phyloP scores from a whole-genome alignment of 441 rosid genomes.

The Metrosideros polymorpha region DNA sequence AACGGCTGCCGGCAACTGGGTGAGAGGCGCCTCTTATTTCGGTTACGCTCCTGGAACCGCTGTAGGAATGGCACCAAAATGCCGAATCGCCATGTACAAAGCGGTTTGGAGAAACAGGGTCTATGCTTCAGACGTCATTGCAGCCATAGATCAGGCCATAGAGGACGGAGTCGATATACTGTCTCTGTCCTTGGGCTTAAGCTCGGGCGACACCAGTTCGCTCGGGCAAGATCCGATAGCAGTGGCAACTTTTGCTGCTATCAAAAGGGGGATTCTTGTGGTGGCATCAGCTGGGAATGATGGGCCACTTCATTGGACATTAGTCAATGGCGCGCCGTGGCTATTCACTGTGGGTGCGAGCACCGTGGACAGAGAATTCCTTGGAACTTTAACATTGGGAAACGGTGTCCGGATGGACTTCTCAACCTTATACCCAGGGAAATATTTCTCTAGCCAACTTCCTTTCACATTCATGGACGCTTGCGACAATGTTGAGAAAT shows the following conservation, averaged over 20 bases:
- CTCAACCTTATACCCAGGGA: constrained; percentile 27
- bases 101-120: constrained; percentile 25
- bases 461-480: constrained; percentile 15
- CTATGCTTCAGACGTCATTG: constrained; percentile 32
- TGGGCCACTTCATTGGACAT: constrained; percentile 28
- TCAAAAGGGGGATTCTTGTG: constrained; percentile 21
- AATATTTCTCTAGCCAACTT: constrained; percentile 1
- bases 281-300: constrained; percentile 34
- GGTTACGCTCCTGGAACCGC: constrained; percentile 31
- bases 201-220: background rate
- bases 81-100: constrained; percentile 24
- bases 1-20: constrained; percentile 34
- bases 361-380: constrained; percentile 17
- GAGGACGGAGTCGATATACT: constrained; percentile 32
- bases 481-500: constrained; percentile 9
- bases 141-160: constrained; percentile 40
- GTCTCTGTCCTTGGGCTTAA: constrained; percentile 26
- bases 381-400: constrained; percentile 25
- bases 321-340: constrained; percentile 41
- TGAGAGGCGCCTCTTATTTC: constrained; percentile 32
- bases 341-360: constrained; percentile 31
- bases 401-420: constrained; percentile 19
- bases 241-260: constrained; percentile 30
- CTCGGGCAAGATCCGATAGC: constrained; percentile 30
- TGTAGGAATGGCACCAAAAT: constrained; percentile 30